These are phyloP conservation scores for Leccinellum albellum DNA, from an alignment of 768 basidiomycete species.

Conservation along the genomic window DNA sequence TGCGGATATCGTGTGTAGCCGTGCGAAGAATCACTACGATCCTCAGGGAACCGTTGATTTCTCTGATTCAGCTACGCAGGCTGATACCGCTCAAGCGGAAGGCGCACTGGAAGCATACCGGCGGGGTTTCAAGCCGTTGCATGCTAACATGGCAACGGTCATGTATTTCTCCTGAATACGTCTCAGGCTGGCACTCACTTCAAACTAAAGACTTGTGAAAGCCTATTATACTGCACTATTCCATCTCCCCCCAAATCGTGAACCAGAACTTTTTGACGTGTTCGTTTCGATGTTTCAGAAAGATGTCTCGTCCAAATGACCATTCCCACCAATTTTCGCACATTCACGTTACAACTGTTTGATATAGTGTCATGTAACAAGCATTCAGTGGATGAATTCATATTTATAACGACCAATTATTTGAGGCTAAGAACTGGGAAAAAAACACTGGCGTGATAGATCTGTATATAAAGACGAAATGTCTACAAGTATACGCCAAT, in stretches of 20 bases:
- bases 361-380: constrained; percentile 1
- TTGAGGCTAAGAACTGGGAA: not conserved
- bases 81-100: constrained; percentile 39
- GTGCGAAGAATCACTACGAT: constrained; percentile 79
- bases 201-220: not conserved
- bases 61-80: constrained; percentile 54
- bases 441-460: not conserved
- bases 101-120: constrained; percentile 46
- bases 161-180: constrained; percentile 56
- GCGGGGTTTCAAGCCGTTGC: constrained; percentile 53
- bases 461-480: not conserved
- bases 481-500: constrained; percentile 29
- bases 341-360: not conserved
- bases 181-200: not conserved
- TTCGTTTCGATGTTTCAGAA: not conserved
- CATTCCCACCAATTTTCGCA: not conserved
- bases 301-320: not conserved
- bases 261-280: not conserved
- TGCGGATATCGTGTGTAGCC: constrained; percentile 71
- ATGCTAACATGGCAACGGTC: constrained; percentile 43
- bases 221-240: not conserved
- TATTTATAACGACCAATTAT: not conserved
- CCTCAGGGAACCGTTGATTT: constrained; percentile 56
- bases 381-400: not conserved
- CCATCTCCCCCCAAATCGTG: not conserved